Evolutionary conservation across 1,284 basidiomycete species (phyloP).

Genomic region (Pseudozyma tsukubaensis): DNA sequence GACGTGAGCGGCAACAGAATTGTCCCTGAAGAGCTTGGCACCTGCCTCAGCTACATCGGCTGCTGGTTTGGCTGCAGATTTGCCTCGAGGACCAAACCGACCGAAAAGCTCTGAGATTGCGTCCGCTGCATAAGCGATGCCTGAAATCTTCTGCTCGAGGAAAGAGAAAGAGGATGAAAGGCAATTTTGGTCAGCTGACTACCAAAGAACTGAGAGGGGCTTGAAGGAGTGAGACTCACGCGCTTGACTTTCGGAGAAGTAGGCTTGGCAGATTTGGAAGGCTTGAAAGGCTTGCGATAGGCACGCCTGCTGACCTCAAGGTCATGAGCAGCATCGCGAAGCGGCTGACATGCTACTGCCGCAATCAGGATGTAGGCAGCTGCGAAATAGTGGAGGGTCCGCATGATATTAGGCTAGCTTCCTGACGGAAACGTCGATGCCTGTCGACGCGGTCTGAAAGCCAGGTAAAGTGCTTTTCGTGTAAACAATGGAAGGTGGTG

Average conservation of each 20-base stretch:
- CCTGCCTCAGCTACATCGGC: constrained; percentile 1
- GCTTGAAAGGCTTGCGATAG: constrained; percentile 5
- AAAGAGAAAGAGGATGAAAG: neutral
- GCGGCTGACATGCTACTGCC: constrained; percentile 28
- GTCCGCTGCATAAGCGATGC: neutral
- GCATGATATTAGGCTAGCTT: constrained; percentile 7
- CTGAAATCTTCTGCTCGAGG: constrained; percentile 5
- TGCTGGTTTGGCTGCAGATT: constrained; percentile 11
- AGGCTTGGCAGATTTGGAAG: neutral
- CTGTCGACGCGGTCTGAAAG: constrained; percentile 2
- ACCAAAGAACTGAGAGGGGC: neutral
- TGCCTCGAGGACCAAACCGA: neutral
- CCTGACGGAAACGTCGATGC: neutral
- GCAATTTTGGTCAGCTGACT: neutral
- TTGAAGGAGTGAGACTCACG: constrained; percentile 13
- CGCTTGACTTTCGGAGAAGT: constrained; percentile 17
- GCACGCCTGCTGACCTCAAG: constrained; percentile 20
- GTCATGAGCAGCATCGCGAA: constrained; percentile 25
- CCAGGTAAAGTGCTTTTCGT: neutral
- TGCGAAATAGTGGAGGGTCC: constrained; percentile 9
- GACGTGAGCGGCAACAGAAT: neutral
- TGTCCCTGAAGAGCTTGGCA: neutral
- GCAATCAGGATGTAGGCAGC: constrained; percentile 23
- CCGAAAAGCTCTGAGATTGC: constrained; percentile 11
- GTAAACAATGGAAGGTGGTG: neutral